Base-by-base conservation (phyloP, 768 basidiomycete species). In the Leccinum uliginosum region DNA sequence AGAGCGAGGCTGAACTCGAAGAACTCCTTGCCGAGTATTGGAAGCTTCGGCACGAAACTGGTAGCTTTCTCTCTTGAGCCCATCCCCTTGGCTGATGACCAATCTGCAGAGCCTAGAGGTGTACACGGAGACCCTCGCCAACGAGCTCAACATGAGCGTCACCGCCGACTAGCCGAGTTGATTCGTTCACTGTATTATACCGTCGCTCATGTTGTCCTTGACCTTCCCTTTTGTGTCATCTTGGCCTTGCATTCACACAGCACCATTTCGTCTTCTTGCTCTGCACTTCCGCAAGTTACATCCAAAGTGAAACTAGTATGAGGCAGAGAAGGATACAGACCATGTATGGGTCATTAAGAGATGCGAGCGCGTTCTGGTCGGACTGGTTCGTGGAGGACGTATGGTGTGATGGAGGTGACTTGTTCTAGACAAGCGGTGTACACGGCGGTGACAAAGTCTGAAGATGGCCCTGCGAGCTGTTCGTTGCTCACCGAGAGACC, bases 41-140 rank as follows among this genome's bases (percentile, higher is more conserved):
- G 85, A 84, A 80, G 55, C 75, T 93, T 52, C 79, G 90, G 38
- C 86, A 89, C 61, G 83, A 85, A 63, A 85, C 89, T 65, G 87
- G 91, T 89, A 65, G 34, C 21, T 47, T 26, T 21, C 24, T 44
- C 46, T 53, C 27, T 54, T 48, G 8, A 23, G 35, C 38, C 15
- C 3, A 10, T 21, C 32, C 23, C 29, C 30, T 51, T 32, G 9
- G 48, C 50, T 60, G 48, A 62, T 29, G 6, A 34, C 55, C 54
- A 44, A n/a, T 54, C 47, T 29, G n/a, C n/a, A n/a, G n/a, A n/a
- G n/a, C n/a, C 21, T 60, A 91, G 91, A 91, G 68, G 80, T 91
- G 2, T 93, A 90, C 64, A 91, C 92, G 90, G 90, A 91, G 70
- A 91, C 86, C 0, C 74, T 92, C 26, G 87, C 89, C 4, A 89